phyloP scores from a whole-genome alignment of 2,329 filamentous ascomycete species.

The Harringtonia aguacate region DNA sequence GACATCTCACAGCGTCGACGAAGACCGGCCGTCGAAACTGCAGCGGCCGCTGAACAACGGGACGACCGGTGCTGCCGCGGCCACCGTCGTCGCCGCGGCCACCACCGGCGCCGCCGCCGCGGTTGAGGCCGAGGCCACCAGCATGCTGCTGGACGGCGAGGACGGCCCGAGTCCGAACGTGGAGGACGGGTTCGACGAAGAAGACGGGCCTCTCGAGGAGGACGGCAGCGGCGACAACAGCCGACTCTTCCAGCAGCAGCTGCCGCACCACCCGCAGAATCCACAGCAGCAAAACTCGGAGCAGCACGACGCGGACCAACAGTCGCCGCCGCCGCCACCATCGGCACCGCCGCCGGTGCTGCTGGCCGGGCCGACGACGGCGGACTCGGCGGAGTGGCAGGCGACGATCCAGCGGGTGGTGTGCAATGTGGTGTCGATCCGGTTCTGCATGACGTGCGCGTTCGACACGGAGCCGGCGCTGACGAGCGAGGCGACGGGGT shows the following conservation, averaged over 20 bases:
- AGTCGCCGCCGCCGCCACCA: not conserved
- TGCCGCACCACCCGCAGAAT: not conserved
- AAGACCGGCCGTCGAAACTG: slow-evolving; percentile 15
- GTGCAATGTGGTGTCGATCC: slow-evolving; percentile 93
- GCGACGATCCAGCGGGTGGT: slow-evolving; percentile 91
- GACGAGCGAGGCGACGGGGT: slow-evolving; percentile 92
- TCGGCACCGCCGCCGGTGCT: slow-evolving; percentile 7
- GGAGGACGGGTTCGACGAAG: not conserved
- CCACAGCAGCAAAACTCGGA: slow-evolving; percentile 3
- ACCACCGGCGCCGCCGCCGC: slow-evolving; percentile 1
- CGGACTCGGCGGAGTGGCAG: slow-evolving; percentile 56
- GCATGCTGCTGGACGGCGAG: slow-evolving; percentile 2
- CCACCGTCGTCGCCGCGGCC: not conserved
- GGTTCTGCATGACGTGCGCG: slow-evolving; percentile 95
- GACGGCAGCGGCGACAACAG: not conserved
- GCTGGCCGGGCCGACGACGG: slow-evolving; percentile 15
- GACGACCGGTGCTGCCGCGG: not conserved
- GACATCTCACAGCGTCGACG: slow-evolving; percentile 11
- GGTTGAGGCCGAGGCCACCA: not conserved
- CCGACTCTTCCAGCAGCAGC: not conserved
- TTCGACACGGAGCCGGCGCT: slow-evolving; percentile 96
- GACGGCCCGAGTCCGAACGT: not conserved
- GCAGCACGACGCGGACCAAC: slow-evolving; percentile 1
- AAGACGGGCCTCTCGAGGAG: not conserved
- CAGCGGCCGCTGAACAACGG: slow-evolving; percentile 14